These are phyloP conservation scores for Fusarium xylarioides DNA, from an alignment of 2,329 filamentous ascomycete species.

Conservation along the genomic window DNA sequence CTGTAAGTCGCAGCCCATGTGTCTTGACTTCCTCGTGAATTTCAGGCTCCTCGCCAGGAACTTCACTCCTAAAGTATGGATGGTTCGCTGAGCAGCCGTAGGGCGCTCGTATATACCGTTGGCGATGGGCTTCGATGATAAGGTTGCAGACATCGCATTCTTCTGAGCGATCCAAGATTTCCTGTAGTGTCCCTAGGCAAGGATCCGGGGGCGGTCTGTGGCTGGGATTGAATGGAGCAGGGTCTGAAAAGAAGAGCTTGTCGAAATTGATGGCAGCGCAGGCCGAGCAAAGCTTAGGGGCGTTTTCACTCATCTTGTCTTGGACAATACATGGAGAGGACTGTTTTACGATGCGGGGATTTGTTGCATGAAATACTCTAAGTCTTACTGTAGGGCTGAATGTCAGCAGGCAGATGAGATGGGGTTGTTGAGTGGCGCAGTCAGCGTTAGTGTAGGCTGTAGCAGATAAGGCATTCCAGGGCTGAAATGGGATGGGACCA, in stretches of 20 bases:
- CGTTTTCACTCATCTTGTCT: accelerated
- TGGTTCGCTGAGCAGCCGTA: neutral
- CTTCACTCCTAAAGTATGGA: neutral
- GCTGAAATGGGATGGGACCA: neutral
- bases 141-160: conserved; percentile 6
- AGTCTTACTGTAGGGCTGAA: neutral
- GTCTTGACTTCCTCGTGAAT: neutral
- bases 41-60: neutral
- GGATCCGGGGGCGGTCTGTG: too few relatives aligned
- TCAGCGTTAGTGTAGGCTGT: neutral
- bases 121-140: neutral
- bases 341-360: neutral
- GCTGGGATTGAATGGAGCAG: too few relatives aligned
- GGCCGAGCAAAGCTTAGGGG: neutral
- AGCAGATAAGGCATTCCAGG: neutral
- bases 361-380: neutral
- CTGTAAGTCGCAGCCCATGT: conserved; percentile 6
- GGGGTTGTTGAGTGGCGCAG: neutral
- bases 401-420: neutral
- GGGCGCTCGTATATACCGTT: neutral
- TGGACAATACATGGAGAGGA: neutral
- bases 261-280: conserved; percentile 5
- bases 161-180: neutral
- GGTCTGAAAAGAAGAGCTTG: neutral
- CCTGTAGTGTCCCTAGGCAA: conserved; percentile 12